These are phyloP conservation scores for Cladosporium sp. DNA, from an alignment of 2,329 filamentous ascomycete genomes.

Conservation along the genomic window DNA sequence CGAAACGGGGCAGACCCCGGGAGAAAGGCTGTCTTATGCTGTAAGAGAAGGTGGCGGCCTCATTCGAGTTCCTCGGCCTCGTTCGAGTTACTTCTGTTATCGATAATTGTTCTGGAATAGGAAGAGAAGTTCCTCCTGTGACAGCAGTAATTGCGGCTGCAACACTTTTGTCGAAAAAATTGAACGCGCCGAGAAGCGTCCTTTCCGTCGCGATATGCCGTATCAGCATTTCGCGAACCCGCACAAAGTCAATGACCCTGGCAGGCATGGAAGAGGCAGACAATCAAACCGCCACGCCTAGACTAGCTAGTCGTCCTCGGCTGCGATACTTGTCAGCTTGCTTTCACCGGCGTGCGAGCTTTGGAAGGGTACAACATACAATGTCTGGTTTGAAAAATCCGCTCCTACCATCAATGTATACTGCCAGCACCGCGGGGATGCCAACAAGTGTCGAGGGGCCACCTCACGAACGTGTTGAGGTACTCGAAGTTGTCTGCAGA, in stretches of 20 bases:
- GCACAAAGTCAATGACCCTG: neutral
- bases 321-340: neutral
- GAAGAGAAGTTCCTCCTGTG: neutral
- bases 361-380: neutral
- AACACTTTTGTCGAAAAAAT: neutral
- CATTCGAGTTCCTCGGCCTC: neutral
- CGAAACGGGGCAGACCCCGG: neutral
- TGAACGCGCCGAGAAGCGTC: neutral
- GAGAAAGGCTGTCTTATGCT: neutral
- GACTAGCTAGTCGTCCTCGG: neutral
- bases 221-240: neutral
- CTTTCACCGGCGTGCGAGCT: neutral
- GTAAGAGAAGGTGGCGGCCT: constrained; percentile 1
- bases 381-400: neutral
- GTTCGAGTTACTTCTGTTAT: neutral
- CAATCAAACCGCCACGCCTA: neutral
- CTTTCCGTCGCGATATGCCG: neutral
- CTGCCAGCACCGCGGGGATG: neutral
- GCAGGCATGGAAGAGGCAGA: neutral
- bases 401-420: neutral
- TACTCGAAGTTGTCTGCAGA: neutral
- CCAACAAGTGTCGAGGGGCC: neutral
- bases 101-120: neutral
- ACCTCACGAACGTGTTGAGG: neutral
- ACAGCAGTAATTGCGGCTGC: neutral